phyloP scores from a whole-genome alignment of 225 moss, liverwort and hornwort genomes.

The Climacium dendroides region DNA sequence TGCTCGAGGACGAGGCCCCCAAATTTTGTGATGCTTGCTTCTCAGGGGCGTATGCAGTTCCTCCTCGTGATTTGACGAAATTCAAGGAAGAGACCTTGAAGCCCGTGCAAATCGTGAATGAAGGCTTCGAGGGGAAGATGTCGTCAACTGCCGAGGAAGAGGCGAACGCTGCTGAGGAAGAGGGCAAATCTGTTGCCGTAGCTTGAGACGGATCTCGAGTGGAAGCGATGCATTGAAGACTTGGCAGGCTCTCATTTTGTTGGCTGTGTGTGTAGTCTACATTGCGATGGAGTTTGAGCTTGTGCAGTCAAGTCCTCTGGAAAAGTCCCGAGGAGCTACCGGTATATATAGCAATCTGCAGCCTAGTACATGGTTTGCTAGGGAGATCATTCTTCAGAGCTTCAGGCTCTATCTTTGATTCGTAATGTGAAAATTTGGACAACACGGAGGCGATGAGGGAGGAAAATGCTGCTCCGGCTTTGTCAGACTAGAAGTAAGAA shows the following conservation, averaged over 20 bases:
- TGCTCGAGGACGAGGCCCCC: constrained; percentile 57
- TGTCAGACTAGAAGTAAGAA: background rate
- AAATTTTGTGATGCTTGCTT: constrained; percentile 93
- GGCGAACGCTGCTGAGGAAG: background rate
- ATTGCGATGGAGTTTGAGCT: background rate
- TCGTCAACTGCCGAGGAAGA: constrained; percentile 7
- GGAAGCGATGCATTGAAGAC: background rate
- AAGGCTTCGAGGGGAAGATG: constrained; percentile 31
- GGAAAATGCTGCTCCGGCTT: background rate
- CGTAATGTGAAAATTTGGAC: background rate
- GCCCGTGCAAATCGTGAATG: constrained; percentile 13
- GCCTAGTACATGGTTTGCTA: background rate
- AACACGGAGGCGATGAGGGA: background rate
- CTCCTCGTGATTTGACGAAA: constrained; percentile 64
- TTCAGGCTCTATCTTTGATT: background rate
- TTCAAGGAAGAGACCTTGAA: constrained; percentile 71
- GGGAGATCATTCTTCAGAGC: background rate
- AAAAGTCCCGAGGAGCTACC: background rate
- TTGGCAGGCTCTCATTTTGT: background rate
- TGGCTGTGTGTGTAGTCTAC: too few relatives aligned
- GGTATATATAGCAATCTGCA: background rate
- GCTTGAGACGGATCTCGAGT: background rate
- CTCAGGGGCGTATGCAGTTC: constrained; percentile 67
- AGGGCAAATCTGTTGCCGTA: background rate
- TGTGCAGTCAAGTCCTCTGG: background rate